Percentiles rank a stretch among this genome's conserved stretches.
phyloP scores from a whole-genome alignment of 345 rosid genomes.

The Rubroshorea leprosula region DNA sequence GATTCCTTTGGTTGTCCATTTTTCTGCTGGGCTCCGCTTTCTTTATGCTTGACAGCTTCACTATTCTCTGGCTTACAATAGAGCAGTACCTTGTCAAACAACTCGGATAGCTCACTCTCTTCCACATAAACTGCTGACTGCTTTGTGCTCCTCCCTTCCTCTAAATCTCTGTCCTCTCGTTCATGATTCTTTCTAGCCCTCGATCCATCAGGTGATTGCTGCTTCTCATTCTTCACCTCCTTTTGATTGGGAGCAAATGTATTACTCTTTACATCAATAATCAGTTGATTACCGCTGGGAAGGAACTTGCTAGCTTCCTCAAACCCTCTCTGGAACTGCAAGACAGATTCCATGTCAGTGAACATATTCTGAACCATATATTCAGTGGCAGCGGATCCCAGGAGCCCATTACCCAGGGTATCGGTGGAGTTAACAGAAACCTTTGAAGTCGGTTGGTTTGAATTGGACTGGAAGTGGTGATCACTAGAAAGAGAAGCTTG shows the following conservation, averaged over 20 bases:
- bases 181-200: conserved; percentile 50
- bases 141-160: conserved; percentile 58
- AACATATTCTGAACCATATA: conserved; percentile 47
- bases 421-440: neutral
- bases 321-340: conserved; percentile 1
- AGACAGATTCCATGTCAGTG: neutral
- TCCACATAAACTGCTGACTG: conserved; percentile 46
- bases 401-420: conserved; percentile 2
- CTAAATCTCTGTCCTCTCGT: conserved; percentile 41
- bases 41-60: conserved; percentile 8
- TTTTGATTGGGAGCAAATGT: neutral
- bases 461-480: neutral
- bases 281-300: conserved; percentile 29
- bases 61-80: conserved; percentile 16
- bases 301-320: neutral
- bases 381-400: conserved; percentile 31
- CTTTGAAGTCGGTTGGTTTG: neutral
- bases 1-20: conserved; percentile 25
- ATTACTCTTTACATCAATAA: neutral
- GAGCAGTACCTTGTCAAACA: conserved; percentile 70
- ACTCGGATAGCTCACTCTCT: conserved; percentile 48
- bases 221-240: conserved; percentile 23
- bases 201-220: conserved; percentile 19
- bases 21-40: conserved; percentile 17
- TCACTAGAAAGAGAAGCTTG: conserved; percentile 1